Evolutionary conservation across 306 rosid species (phyloP), one percentile per base, ranked within the genome.

Genomic region (Malus sylvestris): DNA sequence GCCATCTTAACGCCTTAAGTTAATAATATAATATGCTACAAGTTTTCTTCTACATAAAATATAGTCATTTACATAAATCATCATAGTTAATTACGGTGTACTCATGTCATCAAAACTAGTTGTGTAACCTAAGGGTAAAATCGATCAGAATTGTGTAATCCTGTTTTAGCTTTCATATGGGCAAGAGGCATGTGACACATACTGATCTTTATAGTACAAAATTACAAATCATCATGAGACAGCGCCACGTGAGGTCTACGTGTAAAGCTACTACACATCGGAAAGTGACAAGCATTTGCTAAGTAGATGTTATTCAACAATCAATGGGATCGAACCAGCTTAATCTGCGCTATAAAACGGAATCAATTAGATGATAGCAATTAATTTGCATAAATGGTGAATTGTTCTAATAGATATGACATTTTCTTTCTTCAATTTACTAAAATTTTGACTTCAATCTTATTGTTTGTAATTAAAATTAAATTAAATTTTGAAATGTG

Each of bases 1-100:
- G 2, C 2, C 3, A 15, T 4, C 16, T 49, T 49, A 15, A 5
- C 3, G 1, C 1, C 0, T 1, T 5, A 2, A 2, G 1, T 14
- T 49, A 49, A 14, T 49, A 49, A 15, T 49, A 49, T 49, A 49
- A 15, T 49, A 15, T 49, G 1, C 0, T 18, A 49, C 16, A 49
- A 15, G 2, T 4, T 49, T 49, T 49, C 3, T 49, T 15, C 3
- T 14, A 1, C 55, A 2, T 15, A 2, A 49, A 15, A 49, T 15
- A 14, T 49, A 49, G 1, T 5, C 3, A 5, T 15, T 49, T 2
- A 15, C 0, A 5, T 49, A 0, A 14, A 15, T 2, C 8, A 1
- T 49, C 20, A 15, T 14, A 2, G 5, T 4, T 27, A 27, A 27
- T 27, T 6, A 49, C 3, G 3, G 8, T 15, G 5, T 46, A 14